Conservation (phyloP, 2,329 filamentous ascomycete species). For the Pyrenophora seminiperda region DNA sequence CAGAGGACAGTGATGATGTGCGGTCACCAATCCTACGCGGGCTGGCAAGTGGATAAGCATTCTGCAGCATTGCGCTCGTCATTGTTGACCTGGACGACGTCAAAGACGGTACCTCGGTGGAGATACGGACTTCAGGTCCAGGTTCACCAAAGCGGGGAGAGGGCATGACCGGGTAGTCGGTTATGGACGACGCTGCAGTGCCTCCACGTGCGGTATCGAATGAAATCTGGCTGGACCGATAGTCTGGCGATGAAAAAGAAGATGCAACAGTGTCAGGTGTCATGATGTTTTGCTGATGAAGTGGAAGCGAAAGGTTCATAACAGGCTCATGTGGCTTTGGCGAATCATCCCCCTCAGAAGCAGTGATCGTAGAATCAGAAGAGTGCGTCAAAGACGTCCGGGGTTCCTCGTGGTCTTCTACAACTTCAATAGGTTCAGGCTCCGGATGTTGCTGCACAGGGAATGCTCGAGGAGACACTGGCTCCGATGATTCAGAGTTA, state of each 20-base stretch:
- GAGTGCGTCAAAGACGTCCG: conserved; percentile 56
- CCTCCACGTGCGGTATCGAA: conserved; percentile 75
- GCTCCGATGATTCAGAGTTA: conserved; percentile 22
- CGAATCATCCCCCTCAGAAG: conserved; percentile 37
- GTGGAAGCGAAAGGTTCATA: conserved; percentile 46
- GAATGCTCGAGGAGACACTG: conserved; percentile 34
- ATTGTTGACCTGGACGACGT: conserved; percentile 80
- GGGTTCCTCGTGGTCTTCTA: conserved; percentile 55
- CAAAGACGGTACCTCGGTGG: conserved; percentile 74
- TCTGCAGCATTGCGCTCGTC: conserved; percentile 67
- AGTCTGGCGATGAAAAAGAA: conserved; percentile 67
- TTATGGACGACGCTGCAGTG: conserved; percentile 74
- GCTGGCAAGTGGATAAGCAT: conserved; percentile 49
- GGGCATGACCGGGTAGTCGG: conserved; percentile 72
- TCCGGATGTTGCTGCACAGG: conserved; percentile 25
- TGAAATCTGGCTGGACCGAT: conserved; percentile 63
- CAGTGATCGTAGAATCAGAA: conserved; percentile 56
- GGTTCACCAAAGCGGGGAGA: conserved; percentile 75
- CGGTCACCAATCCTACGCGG: conserved; percentile 52
- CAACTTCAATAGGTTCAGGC: conserved; percentile 50
- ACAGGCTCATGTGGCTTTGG: conserved; percentile 46
- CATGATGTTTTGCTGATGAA: conserved; percentile 58
- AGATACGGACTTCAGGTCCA: conserved; percentile 72
- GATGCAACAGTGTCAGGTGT: conserved; percentile 68
- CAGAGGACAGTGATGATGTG: conserved; percentile 50